Conservation (phyloP, 1,139 yeast genomes). For the Suhomyces kunorum region DNA sequence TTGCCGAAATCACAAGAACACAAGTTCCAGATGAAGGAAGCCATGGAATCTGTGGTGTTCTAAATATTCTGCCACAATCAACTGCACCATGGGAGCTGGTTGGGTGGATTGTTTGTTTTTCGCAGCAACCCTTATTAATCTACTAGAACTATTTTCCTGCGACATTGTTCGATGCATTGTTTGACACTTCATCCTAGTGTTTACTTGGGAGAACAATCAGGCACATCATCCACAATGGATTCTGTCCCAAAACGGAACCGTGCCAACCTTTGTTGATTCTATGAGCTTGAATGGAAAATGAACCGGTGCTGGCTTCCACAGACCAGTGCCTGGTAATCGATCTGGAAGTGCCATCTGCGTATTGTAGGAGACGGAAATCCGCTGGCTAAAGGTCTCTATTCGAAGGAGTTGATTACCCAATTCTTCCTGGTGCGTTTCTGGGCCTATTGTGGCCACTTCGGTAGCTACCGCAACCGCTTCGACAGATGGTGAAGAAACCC, state of each 20-base stretch:
- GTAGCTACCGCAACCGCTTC: neutral
- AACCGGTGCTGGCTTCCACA: neutral
- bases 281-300: neutral
- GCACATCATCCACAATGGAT: too few relatives aligned
- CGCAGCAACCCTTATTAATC: neutral
- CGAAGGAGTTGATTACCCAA: too few relatives aligned
- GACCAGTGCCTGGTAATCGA: too few relatives aligned
- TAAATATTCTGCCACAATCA: too few relatives aligned
- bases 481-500: neutral
- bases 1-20: neutral
- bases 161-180: constrained; percentile 11
- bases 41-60: too few relatives aligned
- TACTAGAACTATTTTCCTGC: constrained; percentile 1
- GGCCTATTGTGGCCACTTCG: neutral
- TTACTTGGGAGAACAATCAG: neutral
- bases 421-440: too few relatives aligned
- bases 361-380: neutral
- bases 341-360: too few relatives aligned
- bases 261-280: neutral
- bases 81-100: neutral
- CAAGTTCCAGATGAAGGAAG: neutral
- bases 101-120: neutral
- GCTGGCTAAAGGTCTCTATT: neutral
- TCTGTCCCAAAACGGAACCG: neutral
- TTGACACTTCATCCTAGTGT: constrained; percentile 1